Evolutionary conservation across 2,329 filamentous ascomycete species (phyloP), one percentile per base, ranked within the genome.

Genomic region (Paracorniculantispora psalliotae): DNA sequence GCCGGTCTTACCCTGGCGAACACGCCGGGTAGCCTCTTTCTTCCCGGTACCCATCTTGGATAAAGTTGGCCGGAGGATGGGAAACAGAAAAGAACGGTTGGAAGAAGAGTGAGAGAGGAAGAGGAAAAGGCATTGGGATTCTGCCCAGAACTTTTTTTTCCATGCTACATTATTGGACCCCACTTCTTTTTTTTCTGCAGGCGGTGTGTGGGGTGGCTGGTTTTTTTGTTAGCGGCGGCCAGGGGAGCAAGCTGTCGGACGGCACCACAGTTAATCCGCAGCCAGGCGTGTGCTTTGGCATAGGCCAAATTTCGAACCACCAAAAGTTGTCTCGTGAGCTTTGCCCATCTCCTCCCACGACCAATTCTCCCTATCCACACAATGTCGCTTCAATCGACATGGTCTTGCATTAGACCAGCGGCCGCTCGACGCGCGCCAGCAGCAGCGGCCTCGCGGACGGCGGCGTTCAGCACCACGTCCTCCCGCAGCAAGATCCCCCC

Each of bases 1-100:
- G 65, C 84, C 84, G 52, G 83, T 84, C 78, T 92, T 93, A 67
- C 91, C 91, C 82, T 97, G 87, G 73, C 92, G 89, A 79, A 82
- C 83, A 73, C 89, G 89, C 77, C 93, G 87, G 73, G 79, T 83
- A 64, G 86, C 86, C 77, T 97, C 93, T 77, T 97, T 97, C 82
- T 97, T 97, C 69, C 85, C 88, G 68, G 87, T 89, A 76, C 92
- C 92, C 92, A 96, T 96, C 60, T 65, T 69, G 66, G 68, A 64
- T 35, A n/a, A 44, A 23, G 37, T 8, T 50, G 23, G 26, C 47
- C 55, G 19, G 37, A 51, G 25, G 10, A 50, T 51, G 35, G 47
- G 26, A 21, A 47, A 47, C 33, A 46, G 33, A 50, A 44, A 50
- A 44, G n/a, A 51, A n/a, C 25, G 25, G 25, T 35, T 23, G 17